Evolutionary conservation across 768 basidiomycete genomes (phyloP).

Genomic region (Calocybe cyanea): DNA sequence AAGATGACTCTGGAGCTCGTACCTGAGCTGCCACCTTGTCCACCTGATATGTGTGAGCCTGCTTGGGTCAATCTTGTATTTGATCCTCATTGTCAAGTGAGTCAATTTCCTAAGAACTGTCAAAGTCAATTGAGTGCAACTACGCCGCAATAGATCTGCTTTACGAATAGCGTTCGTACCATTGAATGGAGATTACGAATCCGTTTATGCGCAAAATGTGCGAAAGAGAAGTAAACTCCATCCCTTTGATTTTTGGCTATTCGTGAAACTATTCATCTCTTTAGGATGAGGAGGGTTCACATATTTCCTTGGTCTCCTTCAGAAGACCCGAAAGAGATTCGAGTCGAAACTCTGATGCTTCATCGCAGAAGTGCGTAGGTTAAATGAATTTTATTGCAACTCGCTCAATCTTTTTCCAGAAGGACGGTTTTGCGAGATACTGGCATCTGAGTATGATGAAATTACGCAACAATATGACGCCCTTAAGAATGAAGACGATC

Average conservation of each 20-base stretch:
- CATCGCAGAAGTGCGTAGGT: conserved; percentile 16
- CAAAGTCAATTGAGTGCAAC: neutral
- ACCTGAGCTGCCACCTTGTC: conserved; percentile 42
- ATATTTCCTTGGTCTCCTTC: too few relatives aligned
- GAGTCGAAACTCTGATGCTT: conserved; percentile 6
- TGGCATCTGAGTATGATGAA: conserved; percentile 16
- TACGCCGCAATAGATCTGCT: conserved; percentile 32
- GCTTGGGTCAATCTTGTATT: conserved; percentile 50
- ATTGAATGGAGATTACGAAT: conserved; percentile 34
- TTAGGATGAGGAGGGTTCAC: too few relatives aligned
- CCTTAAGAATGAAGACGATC: conserved; percentile 24
- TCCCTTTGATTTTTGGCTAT: too few relatives aligned
- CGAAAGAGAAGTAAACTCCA: conserved; percentile 26
- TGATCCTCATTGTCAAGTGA: conserved; percentile 50
- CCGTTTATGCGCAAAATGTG: conserved; percentile 32
- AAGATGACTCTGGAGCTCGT: conserved; percentile 38
- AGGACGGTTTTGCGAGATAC: conserved; percentile 12
- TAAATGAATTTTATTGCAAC: neutral
- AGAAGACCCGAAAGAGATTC: neutral
- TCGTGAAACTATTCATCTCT: too few relatives aligned
- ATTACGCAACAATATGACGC: conserved; percentile 25
- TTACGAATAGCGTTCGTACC: conserved; percentile 23
- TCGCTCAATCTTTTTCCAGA: conserved; percentile 14
- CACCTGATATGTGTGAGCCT: conserved; percentile 45
- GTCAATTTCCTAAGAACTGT: conserved; percentile 4